phyloP scores from a whole-genome alignment of 768 basidiomycete species.

The Termitomyces sp. region DNA sequence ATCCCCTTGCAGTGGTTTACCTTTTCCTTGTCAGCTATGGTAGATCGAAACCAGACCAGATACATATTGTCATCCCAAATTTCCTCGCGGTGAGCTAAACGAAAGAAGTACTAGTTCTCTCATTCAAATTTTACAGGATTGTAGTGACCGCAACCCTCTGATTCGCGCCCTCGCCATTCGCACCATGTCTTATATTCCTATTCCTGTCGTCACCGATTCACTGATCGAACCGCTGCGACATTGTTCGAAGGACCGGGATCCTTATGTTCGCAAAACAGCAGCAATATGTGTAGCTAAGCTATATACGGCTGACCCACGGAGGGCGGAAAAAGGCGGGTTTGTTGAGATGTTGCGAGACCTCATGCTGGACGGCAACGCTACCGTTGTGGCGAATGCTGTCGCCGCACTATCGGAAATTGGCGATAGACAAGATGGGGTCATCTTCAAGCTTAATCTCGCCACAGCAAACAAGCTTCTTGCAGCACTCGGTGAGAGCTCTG shows the following conservation, averaged over 20 bases:
- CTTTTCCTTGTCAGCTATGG: conserved; percentile 97
- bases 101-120: neutral
- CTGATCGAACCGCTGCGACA: conserved; percentile 89
- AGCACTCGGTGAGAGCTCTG: conserved; percentile 93
- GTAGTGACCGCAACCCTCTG: conserved; percentile 92
- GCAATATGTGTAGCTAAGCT: conserved; percentile 97
- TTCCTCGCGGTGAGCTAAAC: conserved; percentile 68
- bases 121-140: conserved; percentile 57
- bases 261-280: conserved; percentile 98
- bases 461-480: conserved; percentile 87
- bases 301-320: conserved; percentile 81
- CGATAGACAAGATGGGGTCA: conserved; percentile 91
- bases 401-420: conserved; percentile 96
- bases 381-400: conserved; percentile 95
- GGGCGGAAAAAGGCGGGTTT: conserved; percentile 86
- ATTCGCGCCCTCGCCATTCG: conserved; percentile 96
- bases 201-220: conserved; percentile 80
- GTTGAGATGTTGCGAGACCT: conserved; percentile 89
- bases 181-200: conserved; percentile 98
- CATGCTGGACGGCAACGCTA: conserved; percentile 90
- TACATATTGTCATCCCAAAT: conserved; percentile 85
- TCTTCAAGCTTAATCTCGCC: conserved; percentile 82
- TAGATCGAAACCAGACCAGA: conserved; percentile 87
- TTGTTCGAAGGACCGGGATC: conserved; percentile 89
- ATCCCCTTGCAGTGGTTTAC: conserved; percentile 75